Percentiles rank a stretch among this genome's conserved stretches.
phyloP scores from a whole-genome alignment of 805 yeast species.

The Monosporozyma yasuniensis region DNA sequence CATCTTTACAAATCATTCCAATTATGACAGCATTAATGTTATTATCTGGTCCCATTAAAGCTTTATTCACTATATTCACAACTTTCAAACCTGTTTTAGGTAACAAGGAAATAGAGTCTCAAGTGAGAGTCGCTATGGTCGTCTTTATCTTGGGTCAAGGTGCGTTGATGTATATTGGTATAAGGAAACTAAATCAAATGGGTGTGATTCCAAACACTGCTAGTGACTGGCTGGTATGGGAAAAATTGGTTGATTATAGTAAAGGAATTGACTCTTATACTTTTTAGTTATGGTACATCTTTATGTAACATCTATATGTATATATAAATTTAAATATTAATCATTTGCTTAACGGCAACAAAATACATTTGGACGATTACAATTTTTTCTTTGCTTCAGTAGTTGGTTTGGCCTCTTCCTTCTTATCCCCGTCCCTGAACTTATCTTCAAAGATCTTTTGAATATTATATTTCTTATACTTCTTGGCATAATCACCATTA shows the following conservation, averaged over 20 bases:
- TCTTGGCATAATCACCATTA: slow-evolving; percentile 42
- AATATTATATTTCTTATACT: slow-evolving; percentile 61
- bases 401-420: slow-evolving; percentile 2
- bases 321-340: slow-evolving; percentile 1
- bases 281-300: slow-evolving; percentile 9
- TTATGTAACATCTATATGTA: slow-evolving; percentile 1
- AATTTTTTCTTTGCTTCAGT: neutral
- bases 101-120: slow-evolving; percentile 21
- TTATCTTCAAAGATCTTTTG: slow-evolving; percentile 62
- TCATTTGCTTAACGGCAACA: neutral
- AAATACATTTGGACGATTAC: neutral
- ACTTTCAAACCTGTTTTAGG: slow-evolving; percentile 45
- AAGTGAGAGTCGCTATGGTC: slow-evolving; percentile 33
- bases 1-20: slow-evolving; percentile 80
- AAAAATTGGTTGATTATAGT: slow-evolving; percentile 32
- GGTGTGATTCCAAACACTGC: slow-evolving; percentile 81
- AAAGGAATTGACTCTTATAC: slow-evolving; percentile 16
- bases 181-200: slow-evolving; percentile 80
- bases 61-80: slow-evolving; percentile 48
- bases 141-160: slow-evolving; percentile 41
- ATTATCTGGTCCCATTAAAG: slow-evolving; percentile 66
- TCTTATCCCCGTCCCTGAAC: slow-evolving; percentile 15
- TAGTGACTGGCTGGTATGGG: slow-evolving; percentile 93
- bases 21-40: slow-evolving; percentile 83
- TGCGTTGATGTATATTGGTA: slow-evolving; percentile 59